These are phyloP conservation scores for Uromyces viciae-fabae DNA, from an alignment of 1,284 basidiomycete species.

Conservation along the genomic window DNA sequence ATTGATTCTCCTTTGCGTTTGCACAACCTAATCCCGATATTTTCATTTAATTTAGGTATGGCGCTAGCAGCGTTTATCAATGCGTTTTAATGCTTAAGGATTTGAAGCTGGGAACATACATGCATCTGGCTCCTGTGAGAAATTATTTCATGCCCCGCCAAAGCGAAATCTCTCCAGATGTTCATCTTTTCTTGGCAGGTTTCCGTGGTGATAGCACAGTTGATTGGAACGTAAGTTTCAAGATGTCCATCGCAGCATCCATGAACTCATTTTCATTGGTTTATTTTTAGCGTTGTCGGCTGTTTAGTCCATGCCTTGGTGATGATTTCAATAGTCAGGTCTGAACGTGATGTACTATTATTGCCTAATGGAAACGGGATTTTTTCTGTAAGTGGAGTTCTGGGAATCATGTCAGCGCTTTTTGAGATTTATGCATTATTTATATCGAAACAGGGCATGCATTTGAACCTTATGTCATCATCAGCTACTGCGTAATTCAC, in stretches of 20 bases:
- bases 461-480: slow-evolving; percentile 22
- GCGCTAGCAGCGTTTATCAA: slow-evolving; percentile 28
- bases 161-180: neutral
- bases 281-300: slow-evolving; percentile 11
- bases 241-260: neutral
- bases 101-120: slow-evolving; percentile 32
- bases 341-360: slow-evolving; percentile 29
- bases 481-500: slow-evolving; percentile 22
- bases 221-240: slow-evolving; percentile 24
- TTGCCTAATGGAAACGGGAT: slow-evolving; percentile 41
- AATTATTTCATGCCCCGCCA: neutral
- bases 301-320: slow-evolving; percentile 17
- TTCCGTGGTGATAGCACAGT: slow-evolving; percentile 20
- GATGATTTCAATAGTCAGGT: slow-evolving; percentile 22
- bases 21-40: neutral
- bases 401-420: neutral
- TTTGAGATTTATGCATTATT: neutral
- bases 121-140: slow-evolving; percentile 27
- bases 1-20: neutral
- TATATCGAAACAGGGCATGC: neutral
- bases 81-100: slow-evolving; percentile 35
- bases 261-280: neutral
- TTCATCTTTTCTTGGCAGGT: neutral
- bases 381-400: slow-evolving; percentile 14
- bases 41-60: neutral